A percentile compares a stretch with the other conserved stretches of the same genome.
These are phyloP conservation scores for Diatrype stigma DNA, from an alignment of 2,329 filamentous ascomycete genomes.

Conservation along the genomic window DNA sequence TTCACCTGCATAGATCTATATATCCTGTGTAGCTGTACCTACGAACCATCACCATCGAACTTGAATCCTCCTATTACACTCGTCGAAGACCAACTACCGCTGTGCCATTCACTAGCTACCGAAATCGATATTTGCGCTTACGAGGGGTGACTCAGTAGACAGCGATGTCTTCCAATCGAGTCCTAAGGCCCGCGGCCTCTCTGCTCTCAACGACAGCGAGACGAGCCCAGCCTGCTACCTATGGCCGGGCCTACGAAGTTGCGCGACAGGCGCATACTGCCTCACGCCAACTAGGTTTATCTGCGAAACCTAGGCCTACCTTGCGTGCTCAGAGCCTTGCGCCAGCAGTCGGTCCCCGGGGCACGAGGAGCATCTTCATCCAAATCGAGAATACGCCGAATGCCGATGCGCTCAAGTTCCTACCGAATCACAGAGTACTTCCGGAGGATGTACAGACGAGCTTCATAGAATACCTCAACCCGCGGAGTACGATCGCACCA, in stretches of 20 bases:
- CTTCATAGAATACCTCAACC: slow-evolving; percentile 88
- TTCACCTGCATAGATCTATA: no score
- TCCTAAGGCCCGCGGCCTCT: slow-evolving; percentile 22
- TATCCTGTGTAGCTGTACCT: background rate
- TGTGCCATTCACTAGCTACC: background rate
- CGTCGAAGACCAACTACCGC: background rate
- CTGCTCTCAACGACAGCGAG: slow-evolving; percentile 21
- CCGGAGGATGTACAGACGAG: slow-evolving; percentile 68
- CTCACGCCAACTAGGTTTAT: slow-evolving; percentile 19
- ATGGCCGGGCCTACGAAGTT: slow-evolving; percentile 21
- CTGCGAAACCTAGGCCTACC: slow-evolving; percentile 21
- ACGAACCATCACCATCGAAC: background rate
- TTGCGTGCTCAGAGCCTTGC: slow-evolving; percentile 3
- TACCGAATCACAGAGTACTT: slow-evolving; percentile 83
- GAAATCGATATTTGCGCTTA: background rate
- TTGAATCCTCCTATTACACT: background rate
- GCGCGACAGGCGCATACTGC: slow-evolving; percentile 26
- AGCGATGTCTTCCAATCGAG: slow-evolving; percentile 20
- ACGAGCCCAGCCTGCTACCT: slow-evolving; percentile 10
- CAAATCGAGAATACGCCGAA: slow-evolving; percentile 96
- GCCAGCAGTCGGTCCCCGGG: slow-evolving; percentile 24
- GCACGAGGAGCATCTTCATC: slow-evolving; percentile 83
- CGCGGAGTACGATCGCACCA: slow-evolving; percentile 80
- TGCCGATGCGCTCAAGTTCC: slow-evolving; percentile 92
- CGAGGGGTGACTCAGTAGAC: background rate